Base-by-base conservation (phyloP, 768 basidiomycete species). In the Agrocybe praecox region DNA sequence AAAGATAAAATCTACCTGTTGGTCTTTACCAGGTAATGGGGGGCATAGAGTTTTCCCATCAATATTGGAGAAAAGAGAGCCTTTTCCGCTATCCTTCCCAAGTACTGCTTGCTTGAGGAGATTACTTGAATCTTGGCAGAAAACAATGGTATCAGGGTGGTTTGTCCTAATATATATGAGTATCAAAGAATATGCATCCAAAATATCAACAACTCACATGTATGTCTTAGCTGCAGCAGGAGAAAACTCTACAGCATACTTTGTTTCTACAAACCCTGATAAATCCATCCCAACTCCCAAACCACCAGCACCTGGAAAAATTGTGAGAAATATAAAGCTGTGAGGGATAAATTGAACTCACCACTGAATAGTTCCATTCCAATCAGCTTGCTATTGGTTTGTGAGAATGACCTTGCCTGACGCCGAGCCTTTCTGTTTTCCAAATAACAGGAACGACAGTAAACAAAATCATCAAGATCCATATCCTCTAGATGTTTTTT, bases 291-390 rank as follows among this genome's bases (percentile, higher is more conserved):
- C 90, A 33, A 84, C 80, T 2, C 88, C 86, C 6, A 92, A 76
- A 2, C 90, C 90, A 49, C 90, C 90, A 34, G 88, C 90, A 67
- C 89, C 89, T 90, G 55, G 14, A 18, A 45, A 1, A 23, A n/a
- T n/a, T n/a, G n/a, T n/a, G n/a, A n/a, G n/a, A n/a, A n/a, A n/a
- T n/a, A n/a, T n/a, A n/a, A n/a, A n/a, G n/a, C n/a, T n/a, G n/a
- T n/a, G n/a, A n/a, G n/a, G n/a, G n/a, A n/a, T n/a, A n/a, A n/a
- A n/a, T n/a, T 56, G 47, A 44, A 60, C 72, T 52, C 64, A 88
- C 88, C 90, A 66, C 82, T 78, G 62, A 90, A 92, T 6, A 92
- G 71, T 64, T 92, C 90, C 54, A 92, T 58, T 1, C 84, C 85
- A 52, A 77, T 72, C 19, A 91, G 69, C 19, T 79, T 80, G 8